Base-by-base conservation (phyloP, 2,329 filamentous ascomycete species). In the Chaetothyriales sp. region DNA sequence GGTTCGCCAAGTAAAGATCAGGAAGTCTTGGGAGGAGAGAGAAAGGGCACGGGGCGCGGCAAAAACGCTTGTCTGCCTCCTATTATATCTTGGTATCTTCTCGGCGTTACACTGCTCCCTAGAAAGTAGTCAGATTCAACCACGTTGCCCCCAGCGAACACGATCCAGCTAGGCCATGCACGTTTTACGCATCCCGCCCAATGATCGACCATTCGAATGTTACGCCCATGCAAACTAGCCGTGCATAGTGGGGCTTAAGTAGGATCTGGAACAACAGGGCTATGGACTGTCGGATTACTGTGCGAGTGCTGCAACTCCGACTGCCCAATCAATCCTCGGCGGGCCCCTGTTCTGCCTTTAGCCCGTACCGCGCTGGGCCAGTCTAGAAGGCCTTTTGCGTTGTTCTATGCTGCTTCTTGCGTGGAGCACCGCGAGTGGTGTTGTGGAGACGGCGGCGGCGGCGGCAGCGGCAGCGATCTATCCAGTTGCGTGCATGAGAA, bases 1-100 rank as follows among this genome's bases (percentile, higher is more conserved):
- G n/a, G 28, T 44, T 20, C 10, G 22, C 22, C 50, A 48, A 54
- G 50, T 44, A 43, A 47, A 44, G 10, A 18, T 48, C 48, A 54
- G 48, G 48, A 15, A 52, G 22, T 25, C 22, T 43, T 22, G 46
- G 43, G n/a, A 52, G 49, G 44, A 50, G 15, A 22, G 43, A 49
- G 37, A 37, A 29, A 15, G 15, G 9, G 33, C 15, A 40, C 10
- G 10, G 13, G 33, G 33, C 9, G 4, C 33, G 33, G 13, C 33
- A 13, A 15, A 40, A 40, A 40, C 8, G 33, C 33, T 40, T 40
- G 10, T 15, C 33, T 5, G 33, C 15, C 10, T 13, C 2, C 8
- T 15, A 40, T 40, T 40, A 40, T 40, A 40, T 40, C 33, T 40
- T 15, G 15, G 13, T 5, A 40, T 15, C 33, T 40, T 40, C 10